A percentile compares a stretch with the other conserved stretches of the same genome.
Evolutionary conservation across 345 rosid genomes (phyloP).

Genomic region (Brassica carinata): DNA sequence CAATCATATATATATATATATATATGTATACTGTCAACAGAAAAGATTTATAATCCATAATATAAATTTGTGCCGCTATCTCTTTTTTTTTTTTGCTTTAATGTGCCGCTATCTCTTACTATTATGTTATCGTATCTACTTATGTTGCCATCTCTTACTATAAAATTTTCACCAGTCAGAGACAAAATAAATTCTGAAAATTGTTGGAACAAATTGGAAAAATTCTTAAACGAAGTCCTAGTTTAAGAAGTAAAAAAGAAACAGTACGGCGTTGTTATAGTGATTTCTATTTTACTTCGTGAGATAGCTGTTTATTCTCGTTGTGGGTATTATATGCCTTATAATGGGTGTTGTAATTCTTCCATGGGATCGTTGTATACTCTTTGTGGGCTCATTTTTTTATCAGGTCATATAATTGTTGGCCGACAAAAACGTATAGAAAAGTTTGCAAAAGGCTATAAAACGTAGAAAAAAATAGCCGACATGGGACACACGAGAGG

Average conservation of each 20-base stretch:
- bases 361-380: background rate
- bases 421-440: background rate
- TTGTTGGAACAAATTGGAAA: background rate
- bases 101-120: too few relatives aligned
- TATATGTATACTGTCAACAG: background rate
- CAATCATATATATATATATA: background rate
- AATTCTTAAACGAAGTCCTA: background rate
- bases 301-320: background rate
- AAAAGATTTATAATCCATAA: background rate
- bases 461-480: conserved; percentile 17
- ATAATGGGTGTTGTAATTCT: background rate
- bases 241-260: too few relatives aligned
- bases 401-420: background rate
- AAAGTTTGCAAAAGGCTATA: conserved; percentile 3
- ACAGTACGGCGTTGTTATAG: background rate
- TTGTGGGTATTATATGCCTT: background rate
- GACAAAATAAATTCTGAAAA: background rate
- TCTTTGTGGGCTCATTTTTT: background rate
- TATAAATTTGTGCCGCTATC: background rate
- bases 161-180: background rate
- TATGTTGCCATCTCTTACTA: background rate
- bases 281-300: background rate
- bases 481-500: conserved; percentile 27
- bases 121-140: background rate
- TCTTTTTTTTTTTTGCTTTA: background rate